Percentiles rank a stretch among this genome's conserved stretches.
Conservation (phyloP, 148 eudicot genomes). For the Diospyros kaki region DNA sequence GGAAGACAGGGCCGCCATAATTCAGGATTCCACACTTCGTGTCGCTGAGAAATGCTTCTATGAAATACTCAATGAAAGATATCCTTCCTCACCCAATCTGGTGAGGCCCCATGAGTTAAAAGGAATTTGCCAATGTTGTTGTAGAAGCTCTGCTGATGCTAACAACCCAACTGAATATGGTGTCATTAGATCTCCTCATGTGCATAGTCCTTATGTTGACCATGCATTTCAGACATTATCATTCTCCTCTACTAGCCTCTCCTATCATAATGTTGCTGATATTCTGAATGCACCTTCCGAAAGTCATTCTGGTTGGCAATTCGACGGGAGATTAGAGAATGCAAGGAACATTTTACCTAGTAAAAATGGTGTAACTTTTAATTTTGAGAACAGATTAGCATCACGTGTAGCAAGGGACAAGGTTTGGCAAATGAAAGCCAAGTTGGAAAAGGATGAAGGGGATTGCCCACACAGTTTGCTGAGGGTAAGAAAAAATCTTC, state of each 20-base stretch:
- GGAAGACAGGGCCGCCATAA: not conserved
- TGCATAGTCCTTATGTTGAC: not conserved
- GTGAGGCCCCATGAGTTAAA: not conserved
- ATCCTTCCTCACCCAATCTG: not conserved
- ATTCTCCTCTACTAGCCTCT: not conserved
- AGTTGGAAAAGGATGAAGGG: not conserved
- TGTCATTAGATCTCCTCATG: not conserved
- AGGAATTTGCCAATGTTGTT: not conserved
- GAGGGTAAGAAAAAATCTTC: not conserved
- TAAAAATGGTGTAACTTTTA: not conserved
- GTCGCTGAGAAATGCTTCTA: slow-evolving; percentile 7
- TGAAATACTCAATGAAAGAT: not conserved
- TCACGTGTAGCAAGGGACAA: not conserved
- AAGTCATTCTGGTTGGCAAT: not conserved
- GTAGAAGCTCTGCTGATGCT: not conserved
- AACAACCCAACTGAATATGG: not conserved
- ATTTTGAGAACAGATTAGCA: not conserved
- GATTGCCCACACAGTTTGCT: not conserved
- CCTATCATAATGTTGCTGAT: not conserved
- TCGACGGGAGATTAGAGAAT: not conserved
- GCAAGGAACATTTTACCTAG: not conserved
- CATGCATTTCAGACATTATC: not conserved
- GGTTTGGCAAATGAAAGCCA: not conserved
- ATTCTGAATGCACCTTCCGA: not conserved
- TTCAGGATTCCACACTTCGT: slow-evolving; percentile 2